Evolutionary conservation across 495 filamentous ascomycete genomes (phyloP), one percentile per base, ranked within the genome.

Genomic region (Penicillium taxi): DNA sequence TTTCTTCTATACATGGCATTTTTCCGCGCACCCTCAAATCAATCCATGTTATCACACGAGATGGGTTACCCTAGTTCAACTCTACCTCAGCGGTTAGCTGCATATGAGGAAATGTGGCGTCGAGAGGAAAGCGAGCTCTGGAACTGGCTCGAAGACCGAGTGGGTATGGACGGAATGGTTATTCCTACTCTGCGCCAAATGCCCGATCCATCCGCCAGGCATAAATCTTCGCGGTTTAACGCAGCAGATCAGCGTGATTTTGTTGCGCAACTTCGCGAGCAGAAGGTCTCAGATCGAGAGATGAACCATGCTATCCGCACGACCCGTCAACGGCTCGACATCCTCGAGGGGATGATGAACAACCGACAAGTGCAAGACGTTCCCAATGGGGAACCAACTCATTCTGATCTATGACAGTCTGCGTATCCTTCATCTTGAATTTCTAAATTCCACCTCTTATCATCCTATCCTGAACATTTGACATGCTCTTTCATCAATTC

Each of bases 31-130:
- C 71, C 80, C 54, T 76, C 57, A 41, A 34, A 53, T 32, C 29
- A 66, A 52, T 29, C 59, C 50, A 44, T 39, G 48, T 44, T 33
- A 54, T 64, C 45, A 26, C 58, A 41, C 53, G 64, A 53, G 55
- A 64, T 47, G 8, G 62, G 61, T 15, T 71, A 50, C 26, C 44
- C 55, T 11, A 52, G 53, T 12, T 42, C 53, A 41, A 44, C 45
- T 8, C 39, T 62, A 25, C 74, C 87, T 5, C 78, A 89, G 41
- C 74, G 86, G 5, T 54, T 84, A 12, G 80, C 78, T 16, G 90
- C 87, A 5, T 98, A 96, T 56, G 90, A 96, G 43, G 82, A 94
- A 61, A 81, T 95, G 48, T 98, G 91, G 91, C 73, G 78, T 12
- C 64, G 75, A 12, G 91, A 96, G 51, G 91, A 98, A 54, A 85